Evolutionary conservation across 495 filamentous ascomycete species (phyloP).

Genomic region (Neurospora sp.): DNA sequence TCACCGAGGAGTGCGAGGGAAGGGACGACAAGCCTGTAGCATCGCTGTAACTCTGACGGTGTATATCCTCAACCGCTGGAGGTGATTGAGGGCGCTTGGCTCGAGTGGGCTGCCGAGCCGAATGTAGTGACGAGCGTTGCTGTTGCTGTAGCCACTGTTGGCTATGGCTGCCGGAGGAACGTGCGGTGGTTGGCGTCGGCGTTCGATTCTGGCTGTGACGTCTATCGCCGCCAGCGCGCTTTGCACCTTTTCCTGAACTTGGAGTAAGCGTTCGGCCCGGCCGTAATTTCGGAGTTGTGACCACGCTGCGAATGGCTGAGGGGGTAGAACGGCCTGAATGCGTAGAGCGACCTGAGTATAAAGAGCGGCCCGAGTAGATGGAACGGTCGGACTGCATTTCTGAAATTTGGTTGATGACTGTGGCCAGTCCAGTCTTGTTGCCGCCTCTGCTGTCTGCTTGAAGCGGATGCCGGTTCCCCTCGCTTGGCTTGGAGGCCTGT

Average conservation of each 20-base stretch:
- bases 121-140: background rate
- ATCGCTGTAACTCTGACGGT: background rate
- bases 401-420: background rate
- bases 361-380: background rate
- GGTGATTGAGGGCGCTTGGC: background rate
- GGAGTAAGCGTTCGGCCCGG: background rate
- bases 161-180: background rate
- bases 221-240: background rate
- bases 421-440: background rate
- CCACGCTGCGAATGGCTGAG: background rate
- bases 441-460: background rate
- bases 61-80: background rate
- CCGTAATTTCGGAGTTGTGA: background rate
- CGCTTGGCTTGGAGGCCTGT: background rate
- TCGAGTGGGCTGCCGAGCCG: background rate
- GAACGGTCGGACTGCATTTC: background rate
- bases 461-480: background rate
- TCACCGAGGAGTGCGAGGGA: background rate
- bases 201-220: background rate
- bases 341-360: background rate
- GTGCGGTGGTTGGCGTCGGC: background rate
- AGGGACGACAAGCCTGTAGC: background rate
- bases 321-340: background rate
- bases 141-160: background rate
- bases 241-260: background rate